These are phyloP conservation scores for Phytophthora fragariaefolia DNA, from an alignment of 352 stramenopile species.

Conservation along the genomic window DNA sequence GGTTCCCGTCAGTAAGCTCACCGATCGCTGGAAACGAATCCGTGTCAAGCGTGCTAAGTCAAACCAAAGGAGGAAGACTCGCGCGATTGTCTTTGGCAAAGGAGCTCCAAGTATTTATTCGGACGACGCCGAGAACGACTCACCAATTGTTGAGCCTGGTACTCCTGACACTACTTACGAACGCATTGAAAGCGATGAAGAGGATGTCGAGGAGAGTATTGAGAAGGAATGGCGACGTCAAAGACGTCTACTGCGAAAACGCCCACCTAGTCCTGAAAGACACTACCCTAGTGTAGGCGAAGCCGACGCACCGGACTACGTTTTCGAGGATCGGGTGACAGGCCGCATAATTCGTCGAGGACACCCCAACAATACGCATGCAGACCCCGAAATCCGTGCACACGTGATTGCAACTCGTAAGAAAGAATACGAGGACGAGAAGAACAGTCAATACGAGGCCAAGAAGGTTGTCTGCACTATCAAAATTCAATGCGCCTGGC, in stretches of 20 bases:
- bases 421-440: constrained; percentile 39
- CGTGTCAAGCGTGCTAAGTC: constrained; percentile 49
- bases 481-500: constrained; percentile 80
- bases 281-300: constrained; percentile 10
- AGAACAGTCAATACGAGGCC: constrained; percentile 43
- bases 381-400: constrained; percentile 35
- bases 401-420: constrained; percentile 53
- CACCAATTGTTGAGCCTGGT: constrained; percentile 25
- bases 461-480: constrained; percentile 65
- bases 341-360: constrained; percentile 44
- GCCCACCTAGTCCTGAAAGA: neutral
- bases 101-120: constrained; percentile 22
- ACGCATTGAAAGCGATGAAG: constrained; percentile 42
- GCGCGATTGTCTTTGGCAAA: constrained; percentile 57
- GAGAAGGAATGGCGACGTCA: constrained; percentile 31
- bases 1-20: constrained; percentile 67
- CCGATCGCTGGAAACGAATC: constrained; percentile 65
- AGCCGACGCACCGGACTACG: constrained; percentile 40
- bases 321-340: constrained; percentile 68
- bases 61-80: constrained; percentile 42
- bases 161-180: constrained; percentile 42
- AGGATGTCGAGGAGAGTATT: constrained; percentile 35
- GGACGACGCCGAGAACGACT: constrained; percentile 22
- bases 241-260: constrained; percentile 19
- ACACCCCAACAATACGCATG: constrained; percentile 27